Evolutionary conservation across 495 filamentous ascomycete species (phyloP).

Genomic region (Annulohypoxylon nitens): DNA sequence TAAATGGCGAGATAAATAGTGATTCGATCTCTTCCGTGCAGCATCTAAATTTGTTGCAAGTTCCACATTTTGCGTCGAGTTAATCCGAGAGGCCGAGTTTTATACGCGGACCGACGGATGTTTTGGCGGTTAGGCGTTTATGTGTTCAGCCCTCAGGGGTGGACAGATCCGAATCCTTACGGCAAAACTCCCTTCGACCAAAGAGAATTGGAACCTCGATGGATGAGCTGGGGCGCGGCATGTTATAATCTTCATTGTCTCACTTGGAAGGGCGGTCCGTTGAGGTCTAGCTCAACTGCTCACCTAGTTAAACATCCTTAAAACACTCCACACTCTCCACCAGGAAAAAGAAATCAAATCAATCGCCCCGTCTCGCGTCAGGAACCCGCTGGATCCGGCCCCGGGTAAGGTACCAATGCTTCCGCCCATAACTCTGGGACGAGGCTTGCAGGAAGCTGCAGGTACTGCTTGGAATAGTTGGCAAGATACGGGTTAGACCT

Average conservation of each 20-base stretch:
- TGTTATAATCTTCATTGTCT: constrained; percentile 3
- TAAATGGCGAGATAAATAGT: not conserved
- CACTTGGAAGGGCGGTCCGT: not conserved
- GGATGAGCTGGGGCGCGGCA: not conserved
- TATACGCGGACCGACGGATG: not conserved
- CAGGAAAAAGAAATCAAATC: not conserved
- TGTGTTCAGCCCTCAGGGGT: not conserved
- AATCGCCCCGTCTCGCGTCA: constrained; percentile 14
- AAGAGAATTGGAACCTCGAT: not conserved
- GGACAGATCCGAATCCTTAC: not conserved
- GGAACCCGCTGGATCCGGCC: constrained; percentile 16
- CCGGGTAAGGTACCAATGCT: constrained; percentile 16
- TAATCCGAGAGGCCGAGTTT: constrained; percentile 3
- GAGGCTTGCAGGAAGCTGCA: constrained; percentile 17
- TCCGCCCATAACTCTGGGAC: constrained; percentile 10
- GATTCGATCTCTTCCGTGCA: not conserved
- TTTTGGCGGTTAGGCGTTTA: not conserved
- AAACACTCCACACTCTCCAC: not conserved
- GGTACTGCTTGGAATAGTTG: constrained; percentile 4
- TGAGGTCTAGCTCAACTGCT: not conserved
- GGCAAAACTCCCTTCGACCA: not conserved
- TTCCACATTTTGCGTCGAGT: not conserved
- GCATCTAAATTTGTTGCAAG: not conserved
- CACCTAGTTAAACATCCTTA: not conserved
- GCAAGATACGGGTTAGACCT: constrained; percentile 3